phyloP scores from a whole-genome alignment of 2,329 filamentous ascomycete genomes.

The Verticillium isaacii region DNA sequence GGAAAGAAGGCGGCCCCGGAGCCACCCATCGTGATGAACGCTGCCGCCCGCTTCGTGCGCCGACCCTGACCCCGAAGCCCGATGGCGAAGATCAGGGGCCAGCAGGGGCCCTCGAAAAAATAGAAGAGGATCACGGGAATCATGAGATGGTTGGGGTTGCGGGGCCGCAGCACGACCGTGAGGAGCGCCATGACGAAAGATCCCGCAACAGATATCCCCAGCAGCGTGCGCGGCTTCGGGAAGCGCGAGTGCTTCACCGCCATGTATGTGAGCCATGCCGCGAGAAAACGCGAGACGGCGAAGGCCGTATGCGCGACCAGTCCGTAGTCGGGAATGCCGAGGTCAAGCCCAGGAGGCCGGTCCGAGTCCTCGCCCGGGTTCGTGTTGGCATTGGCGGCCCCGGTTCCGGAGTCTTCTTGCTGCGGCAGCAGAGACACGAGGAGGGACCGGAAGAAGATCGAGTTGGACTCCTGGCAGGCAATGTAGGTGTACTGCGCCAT shows the following conservation, averaged over 20 bases:
- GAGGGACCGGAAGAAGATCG: conserved; percentile 54
- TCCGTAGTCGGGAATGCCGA: conserved; percentile 60
- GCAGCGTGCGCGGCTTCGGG: conserved; percentile 65
- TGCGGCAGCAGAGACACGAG: conserved; percentile 35
- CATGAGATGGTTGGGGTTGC: conserved; percentile 43
- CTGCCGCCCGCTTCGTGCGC: conserved; percentile 74
- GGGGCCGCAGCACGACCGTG: conserved; percentile 37
- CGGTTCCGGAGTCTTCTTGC: conserved; percentile 14
- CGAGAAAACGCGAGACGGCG: conserved; percentile 67
- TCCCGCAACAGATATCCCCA: conserved; percentile 56
- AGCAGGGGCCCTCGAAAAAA: conserved; percentile 79
- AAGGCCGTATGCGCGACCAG: conserved; percentile 71
- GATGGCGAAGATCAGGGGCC: conserved; percentile 76
- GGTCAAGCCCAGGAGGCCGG: conserved; percentile 38
- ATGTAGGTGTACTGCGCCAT: conserved; percentile 76
- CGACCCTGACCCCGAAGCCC: conserved; percentile 74
- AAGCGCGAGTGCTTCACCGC: conserved; percentile 41
- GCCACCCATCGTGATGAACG: conserved; percentile 72
- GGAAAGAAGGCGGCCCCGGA: conserved; percentile 71
- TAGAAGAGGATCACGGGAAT: conserved; percentile 67
- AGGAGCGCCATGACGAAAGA: conserved; percentile 54
- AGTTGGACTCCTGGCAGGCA: conserved; percentile 64
- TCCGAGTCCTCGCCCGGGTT: conserved; percentile 36
- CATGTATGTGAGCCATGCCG: conserved; percentile 58
- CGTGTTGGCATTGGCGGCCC: conserved; percentile 25